These are phyloP conservation scores for Lasiodiplodia sp. DNA, from an alignment of 2,329 filamentous ascomycete species.

Conservation along the genomic window DNA sequence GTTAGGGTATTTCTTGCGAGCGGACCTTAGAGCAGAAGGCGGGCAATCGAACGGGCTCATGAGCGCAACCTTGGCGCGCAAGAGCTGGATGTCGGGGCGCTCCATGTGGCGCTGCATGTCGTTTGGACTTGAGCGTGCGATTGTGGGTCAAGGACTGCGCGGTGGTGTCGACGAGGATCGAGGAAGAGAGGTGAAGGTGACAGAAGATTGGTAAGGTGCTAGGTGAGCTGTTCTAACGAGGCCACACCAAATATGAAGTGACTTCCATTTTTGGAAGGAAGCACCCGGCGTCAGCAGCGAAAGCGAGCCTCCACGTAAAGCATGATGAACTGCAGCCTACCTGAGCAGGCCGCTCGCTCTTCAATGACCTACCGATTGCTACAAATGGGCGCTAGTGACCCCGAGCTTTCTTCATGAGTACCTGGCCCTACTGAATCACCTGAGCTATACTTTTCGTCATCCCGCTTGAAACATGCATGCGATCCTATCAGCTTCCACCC, in stretches of 20 bases:
- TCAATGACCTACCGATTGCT: not conserved
- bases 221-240: not conserved
- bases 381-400: not conserved
- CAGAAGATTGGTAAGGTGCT: not conserved
- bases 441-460: not conserved
- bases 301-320: not conserved
- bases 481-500: not conserved
- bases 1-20: constrained; percentile 77
- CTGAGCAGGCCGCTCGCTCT: not conserved
- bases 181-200: not conserved
- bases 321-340: not conserved
- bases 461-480: not conserved
- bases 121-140: not conserved
- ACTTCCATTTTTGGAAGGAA: not conserved
- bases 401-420: not conserved
- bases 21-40: constrained; percentile 81
- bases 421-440: not conserved
- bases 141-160: not conserved
- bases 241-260: not conserved
- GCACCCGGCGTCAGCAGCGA: not conserved
- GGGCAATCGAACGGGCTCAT: constrained; percentile 5
- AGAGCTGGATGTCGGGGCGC: constrained; percentile 4
- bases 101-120: not conserved
- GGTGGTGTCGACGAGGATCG: not conserved
- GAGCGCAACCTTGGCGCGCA: constrained; percentile 25